Evolutionary conservation across 164 flowering plant genomes (phyloP).

Genomic region (Brasenia schreberi): DNA sequence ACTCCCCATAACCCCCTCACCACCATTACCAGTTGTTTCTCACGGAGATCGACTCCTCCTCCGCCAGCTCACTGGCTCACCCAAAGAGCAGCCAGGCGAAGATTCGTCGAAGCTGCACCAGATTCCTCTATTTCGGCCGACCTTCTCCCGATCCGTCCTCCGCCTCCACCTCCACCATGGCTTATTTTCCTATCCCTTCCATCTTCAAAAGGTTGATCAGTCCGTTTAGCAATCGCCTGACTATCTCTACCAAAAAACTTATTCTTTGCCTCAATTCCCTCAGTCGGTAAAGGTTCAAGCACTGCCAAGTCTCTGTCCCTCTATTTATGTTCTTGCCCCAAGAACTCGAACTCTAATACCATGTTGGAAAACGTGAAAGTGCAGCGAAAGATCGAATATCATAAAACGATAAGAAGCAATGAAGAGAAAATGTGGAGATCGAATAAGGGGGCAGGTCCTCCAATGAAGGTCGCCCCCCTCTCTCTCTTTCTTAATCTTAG

Average conservation of each 20-base stretch:
- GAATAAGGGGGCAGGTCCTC: too few relatives aligned
- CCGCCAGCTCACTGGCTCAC: slow-evolving; percentile 82
- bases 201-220: slow-evolving; percentile 56
- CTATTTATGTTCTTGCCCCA: slow-evolving; percentile 22
- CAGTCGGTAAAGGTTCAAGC: slow-evolving; percentile 7
- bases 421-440: too few relatives aligned
- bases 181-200: slow-evolving; percentile 70
- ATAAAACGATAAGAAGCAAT: too few relatives aligned
- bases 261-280: slow-evolving; percentile 13
- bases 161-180: background rate
- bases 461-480: too few relatives aligned
- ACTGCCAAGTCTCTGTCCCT: slow-evolving; percentile 21
- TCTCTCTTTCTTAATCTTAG: too few relatives aligned
- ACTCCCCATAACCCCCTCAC: slow-evolving; percentile 2
- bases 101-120: slow-evolving; percentile 78
- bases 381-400: too few relatives aligned
- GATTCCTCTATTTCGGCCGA: slow-evolving; percentile 75
- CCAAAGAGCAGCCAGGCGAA: slow-evolving; percentile 40
- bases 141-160: slow-evolving; percentile 17
- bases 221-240: slow-evolving; percentile 11
- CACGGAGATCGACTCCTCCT: slow-evolving; percentile 54
- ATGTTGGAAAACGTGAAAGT: too few relatives aligned
- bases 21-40: slow-evolving; percentile 83
- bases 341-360: too few relatives aligned
- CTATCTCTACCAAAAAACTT: slow-evolving; percentile 1